Base-by-base conservation (phyloP, 768 basidiomycete species). In the Panaeolus cyanescens region DNA sequence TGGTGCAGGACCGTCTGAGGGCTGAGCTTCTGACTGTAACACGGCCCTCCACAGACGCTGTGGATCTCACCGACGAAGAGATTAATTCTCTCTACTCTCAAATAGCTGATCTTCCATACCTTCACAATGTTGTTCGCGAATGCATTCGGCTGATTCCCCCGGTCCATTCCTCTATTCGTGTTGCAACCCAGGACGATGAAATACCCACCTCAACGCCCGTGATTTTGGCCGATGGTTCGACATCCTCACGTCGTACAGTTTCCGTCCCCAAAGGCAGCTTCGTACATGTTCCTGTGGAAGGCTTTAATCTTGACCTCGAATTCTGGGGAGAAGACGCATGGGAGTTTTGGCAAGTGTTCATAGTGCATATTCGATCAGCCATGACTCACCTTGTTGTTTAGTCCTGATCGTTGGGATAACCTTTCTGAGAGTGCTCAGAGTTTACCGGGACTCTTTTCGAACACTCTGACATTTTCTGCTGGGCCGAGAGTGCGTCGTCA, bases 261-360 rank as follows among this genome's bases (percentile, higher is more conserved):
- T 69, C 72, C 10, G 76, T 94, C 55, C 79, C 78, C 1, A 90
- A 90, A 66, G 93, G 91, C 5, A 87, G 83, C 42, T 84, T 89
- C 40, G 84, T 95, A 5, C 91, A 94, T 71, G 81, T 93, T 5
- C 87, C 93, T 0, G 74, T 93, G 9, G 92, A 93, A 65, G 91
- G 85, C 1, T 86, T 93, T 75, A 93, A 92, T 69, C 74, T 92
- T 28, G 90, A 93, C 70, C 87, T 86, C 59, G 82, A 74, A 17
- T 80, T 93, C 28, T 95, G 93, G 91, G 93, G 93, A 5, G 78
- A 84, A 25, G 86, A 91, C 69, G 91, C 89, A 32, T 92, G 90
- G 91, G 80, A 85, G 28, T 95, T 93, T 72, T 82, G 86, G 93
- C 93, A 69, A 65, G 86, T 61, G 5, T 36, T 45, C 9, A 17